phyloP scores from a whole-genome alignment of 306 rosid species.

The cucumber (Cucumis sativus) region Cucumber_9930_V3 NC_026661.2:12182501-12183000 shows the following conservation, averaged over 20 bases:
- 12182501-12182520: not conserved
- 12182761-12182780: not conserved
- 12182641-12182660: not conserved
- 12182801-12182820: not conserved
- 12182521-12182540: not conserved
- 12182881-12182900: not conserved
- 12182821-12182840: not conserved
- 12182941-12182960: slow-evolving; percentile 57
- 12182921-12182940: slow-evolving; percentile 81
- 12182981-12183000: slow-evolving; percentile 71
- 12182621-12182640: not conserved
- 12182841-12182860: not conserved
- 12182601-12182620: not conserved
- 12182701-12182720: not conserved
- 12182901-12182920: slow-evolving; percentile 22
- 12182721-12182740: not conserved
- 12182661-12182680: not conserved
- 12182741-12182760: not conserved
- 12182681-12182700: not conserved
- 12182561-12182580: not conserved
- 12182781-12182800: not conserved
- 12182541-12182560: not conserved
- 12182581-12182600: not conserved
- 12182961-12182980: slow-evolving; percentile 61
- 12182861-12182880: not conserved